Conservation (phyloP, 108 stramenopile species). For the Cyclotella sp. region DNA sequence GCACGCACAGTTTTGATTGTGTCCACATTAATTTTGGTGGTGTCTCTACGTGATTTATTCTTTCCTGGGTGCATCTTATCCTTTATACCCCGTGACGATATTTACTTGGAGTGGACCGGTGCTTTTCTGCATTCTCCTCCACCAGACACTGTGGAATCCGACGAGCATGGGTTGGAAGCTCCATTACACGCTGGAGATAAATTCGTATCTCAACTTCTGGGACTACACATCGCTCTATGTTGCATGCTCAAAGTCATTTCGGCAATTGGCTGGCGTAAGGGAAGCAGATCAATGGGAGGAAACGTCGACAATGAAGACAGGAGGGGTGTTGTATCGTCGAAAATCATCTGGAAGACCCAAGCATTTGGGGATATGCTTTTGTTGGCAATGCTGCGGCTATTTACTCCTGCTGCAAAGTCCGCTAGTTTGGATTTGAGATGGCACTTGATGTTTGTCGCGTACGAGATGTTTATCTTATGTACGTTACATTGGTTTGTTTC, state of each 20-base stretch:
- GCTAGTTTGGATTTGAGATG: conserved; percentile 90
- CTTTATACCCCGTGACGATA: conserved; percentile 87
- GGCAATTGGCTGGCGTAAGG: conserved; percentile 53
- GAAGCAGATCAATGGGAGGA: conserved; percentile 26
- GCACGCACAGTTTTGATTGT: conserved; percentile 74
- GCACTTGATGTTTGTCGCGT: conserved; percentile 85
- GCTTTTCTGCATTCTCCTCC: conserved; percentile 89
- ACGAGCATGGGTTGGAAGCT: conserved; percentile 73
- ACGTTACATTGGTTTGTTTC: conserved; percentile 20
- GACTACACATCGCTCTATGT: conserved; percentile 64
- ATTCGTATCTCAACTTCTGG: conserved; percentile 73
- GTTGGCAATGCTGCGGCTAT: conserved; percentile 75
- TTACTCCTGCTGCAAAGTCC: conserved; percentile 67
- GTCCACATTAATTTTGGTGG: conserved; percentile 57
- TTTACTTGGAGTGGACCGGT: conserved; percentile 89
- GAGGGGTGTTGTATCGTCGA: conserved; percentile 66
- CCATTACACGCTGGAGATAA: conserved; percentile 83
- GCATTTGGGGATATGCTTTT: conserved; percentile 64
- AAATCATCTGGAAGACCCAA: conserved; percentile 85
- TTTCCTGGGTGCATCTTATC: conserved; percentile 75
- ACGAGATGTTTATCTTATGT: conserved; percentile 86
- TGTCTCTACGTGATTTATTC: conserved; percentile 79
- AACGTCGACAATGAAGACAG: conserved; percentile 70
- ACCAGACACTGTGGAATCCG: conserved; percentile 72
- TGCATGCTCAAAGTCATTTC: conserved; percentile 76